Conservation (phyloP, 331 rosid species). For the Quercus lobata region DNA sequence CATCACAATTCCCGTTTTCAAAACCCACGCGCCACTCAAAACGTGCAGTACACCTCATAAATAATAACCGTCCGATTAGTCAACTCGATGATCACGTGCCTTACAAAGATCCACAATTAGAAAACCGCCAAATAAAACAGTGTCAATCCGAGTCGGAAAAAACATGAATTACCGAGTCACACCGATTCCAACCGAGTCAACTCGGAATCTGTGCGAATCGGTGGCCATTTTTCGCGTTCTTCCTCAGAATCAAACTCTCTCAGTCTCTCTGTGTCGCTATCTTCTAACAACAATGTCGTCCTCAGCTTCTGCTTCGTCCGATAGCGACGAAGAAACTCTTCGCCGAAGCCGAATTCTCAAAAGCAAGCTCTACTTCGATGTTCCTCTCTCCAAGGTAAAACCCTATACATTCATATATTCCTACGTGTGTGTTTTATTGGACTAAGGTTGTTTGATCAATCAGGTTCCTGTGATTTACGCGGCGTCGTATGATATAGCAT, state of each 20-base stretch:
- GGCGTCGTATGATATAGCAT: slow-evolving; percentile 59
- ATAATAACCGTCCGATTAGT: no score
- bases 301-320: slow-evolving; percentile 29
- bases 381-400: slow-evolving; percentile 61
- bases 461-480: slow-evolving; percentile 93
- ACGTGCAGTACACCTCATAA: no score
- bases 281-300: slow-evolving; percentile 50
- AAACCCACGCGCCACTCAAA: no score
- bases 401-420: not conserved
- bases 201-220: slow-evolving; percentile 17
- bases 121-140: no score
- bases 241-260: slow-evolving; percentile 19
- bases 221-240: slow-evolving; percentile 2
- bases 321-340: slow-evolving; percentile 27
- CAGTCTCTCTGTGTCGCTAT: slow-evolving; percentile 6
- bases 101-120: no score
- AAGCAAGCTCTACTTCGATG: slow-evolving; percentile 76
- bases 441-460: slow-evolving; percentile 4
- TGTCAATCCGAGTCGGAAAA: no score
- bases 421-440: slow-evolving; percentile 1
- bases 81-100: no score
- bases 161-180: not conserved
- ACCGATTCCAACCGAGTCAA: slow-evolving; percentile 8
- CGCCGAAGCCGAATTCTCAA: slow-evolving; percentile 67
- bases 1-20: no score